Base-by-base conservation (phyloP, 2,329 filamentous ascomycete genomes). In the Penicillium brasilianum region DNA sequence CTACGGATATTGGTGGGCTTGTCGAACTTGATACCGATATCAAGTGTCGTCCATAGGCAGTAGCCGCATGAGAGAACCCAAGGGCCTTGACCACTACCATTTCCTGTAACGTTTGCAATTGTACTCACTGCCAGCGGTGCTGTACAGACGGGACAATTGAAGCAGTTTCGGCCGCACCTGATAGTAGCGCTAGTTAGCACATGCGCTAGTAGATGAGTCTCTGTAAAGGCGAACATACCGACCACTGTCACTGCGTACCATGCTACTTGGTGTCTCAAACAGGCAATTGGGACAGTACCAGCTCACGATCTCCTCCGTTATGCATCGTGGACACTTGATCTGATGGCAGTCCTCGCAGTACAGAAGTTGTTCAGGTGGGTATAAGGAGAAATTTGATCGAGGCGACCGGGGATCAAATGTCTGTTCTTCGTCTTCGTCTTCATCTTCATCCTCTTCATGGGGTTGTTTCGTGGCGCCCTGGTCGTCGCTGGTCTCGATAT, bases 311-410 rank as follows among this genome's bases (percentile, higher is more conserved):
- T 99, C 95, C 74, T 99, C 95, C 51, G 89, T 87, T 57, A 96
- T 91, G 73, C 95, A 99, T 79, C 93, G 85, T 6, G 92, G 91
- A 75, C 95, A 99, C 68, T 95, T 90, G 64, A 98, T 96, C 77
- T 97, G 90, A 75, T 96, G 92, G 77, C 95, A 99, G 76, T 98
- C 95, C 74, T 97, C 94, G 81, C 95, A 99, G 81, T 96, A 99
- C 43, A 98, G 85, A 28, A 99, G 86, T 74, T 97, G 89, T 73
- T 98, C 94, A 48, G 97, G 88, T 0, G 95, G 94, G 73, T 94
- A 97, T 34, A 99, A 83, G 67, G 92, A 93, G 82, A 92, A 98
- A 76, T 93, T 95, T 60, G 95, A 91, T 39, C 93, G 89, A 16
- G 91, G 87, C 62, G 89, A 88, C 69, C 90, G 88, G 2, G 95